phyloP scores from a whole-genome alignment of 352 stramenopile species.

The Pythium aristosporum region DNA sequence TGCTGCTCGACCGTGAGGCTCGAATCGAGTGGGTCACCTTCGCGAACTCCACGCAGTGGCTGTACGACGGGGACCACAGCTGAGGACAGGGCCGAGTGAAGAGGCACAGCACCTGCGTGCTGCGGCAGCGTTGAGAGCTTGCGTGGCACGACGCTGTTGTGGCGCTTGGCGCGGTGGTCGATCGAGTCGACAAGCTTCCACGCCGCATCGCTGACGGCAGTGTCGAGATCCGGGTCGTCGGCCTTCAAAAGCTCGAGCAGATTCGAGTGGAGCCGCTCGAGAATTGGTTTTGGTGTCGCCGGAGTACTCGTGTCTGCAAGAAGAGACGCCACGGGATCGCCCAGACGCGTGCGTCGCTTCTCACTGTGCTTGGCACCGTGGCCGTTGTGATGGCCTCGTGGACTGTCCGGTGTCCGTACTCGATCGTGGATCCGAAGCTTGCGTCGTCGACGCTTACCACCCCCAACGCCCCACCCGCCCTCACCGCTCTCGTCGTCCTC shows the following conservation, averaged over 20 bases:
- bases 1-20: constrained; percentile 56
- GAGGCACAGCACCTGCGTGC: neutral
- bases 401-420: constrained; percentile 33
- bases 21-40: constrained; percentile 9
- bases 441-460: constrained; percentile 28
- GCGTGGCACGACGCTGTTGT: constrained; percentile 21
- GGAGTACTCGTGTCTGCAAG: constrained; percentile 3
- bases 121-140: constrained; percentile 11
- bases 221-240: constrained; percentile 22
- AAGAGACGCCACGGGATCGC: constrained; percentile 5
- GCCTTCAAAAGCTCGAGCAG: constrained; percentile 58
- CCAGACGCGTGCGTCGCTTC: neutral
- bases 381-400: neutral
- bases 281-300: constrained; percentile 17
- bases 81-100: neutral
- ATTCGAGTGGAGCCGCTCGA: constrained; percentile 47
- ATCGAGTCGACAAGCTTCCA: constrained; percentile 59
- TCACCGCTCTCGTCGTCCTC: constrained; percentile 32
- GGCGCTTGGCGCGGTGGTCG: constrained; percentile 27
- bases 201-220: constrained; percentile 35
- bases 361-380: neutral
- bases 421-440: constrained; percentile 48
- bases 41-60: neutral
- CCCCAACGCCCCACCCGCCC: constrained; percentile 16
- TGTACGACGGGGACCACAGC: neutral